Base-by-base conservation (phyloP, 306 rosid species). In the Dryas drummondii region DNA sequence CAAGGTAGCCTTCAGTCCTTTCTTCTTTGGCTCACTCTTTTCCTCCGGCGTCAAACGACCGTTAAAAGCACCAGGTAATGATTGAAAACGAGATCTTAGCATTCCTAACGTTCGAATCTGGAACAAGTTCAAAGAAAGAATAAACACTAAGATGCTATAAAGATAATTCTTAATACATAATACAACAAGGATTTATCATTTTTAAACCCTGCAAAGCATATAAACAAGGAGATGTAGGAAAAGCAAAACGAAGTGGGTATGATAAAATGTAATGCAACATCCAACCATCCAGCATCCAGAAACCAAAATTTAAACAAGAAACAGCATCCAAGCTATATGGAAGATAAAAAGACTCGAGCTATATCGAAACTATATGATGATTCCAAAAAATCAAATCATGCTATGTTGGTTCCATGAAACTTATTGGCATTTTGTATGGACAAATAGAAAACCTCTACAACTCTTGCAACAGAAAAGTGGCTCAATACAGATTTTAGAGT, bases 61-160 rank as follows among this genome's bases (percentile, higher is more conserved):
- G 74, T 92, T 94, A 83, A 94, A 91, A 65, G 93, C 97, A 84
- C 92, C 96, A 69, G 98, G 98, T 71, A 94, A 55, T 9, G 97
- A 86, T 72, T 87, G 79, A 77, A 94, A 94, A 51, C 97, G 97
- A 75, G 97, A 94, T 74, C 98, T 85, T 40, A 94, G 97, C 98
- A 94, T 94, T 86, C 98, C 98, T 56, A 94, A 80, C 6, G 98
- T 94, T 72, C 98, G 92, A 79, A 94, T 94, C 98, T 94, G 87
- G 74, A 80, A 83, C 63, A 81, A 79, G 72, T 64, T 76, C 58
- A 13, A 81, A 66, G 58, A 46, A 79, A 80, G 49, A 15, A 55
- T 62, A n/a, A 66, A 58, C 27, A 11, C 41, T 42, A 41, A 10
- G 19, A 11, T 46, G n/a, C 51, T 26, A 53, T 67, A 32, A 46